Conservation (phyloP, 768 basidiomycete species). For the Pleurotus cornucopiae region DNA sequence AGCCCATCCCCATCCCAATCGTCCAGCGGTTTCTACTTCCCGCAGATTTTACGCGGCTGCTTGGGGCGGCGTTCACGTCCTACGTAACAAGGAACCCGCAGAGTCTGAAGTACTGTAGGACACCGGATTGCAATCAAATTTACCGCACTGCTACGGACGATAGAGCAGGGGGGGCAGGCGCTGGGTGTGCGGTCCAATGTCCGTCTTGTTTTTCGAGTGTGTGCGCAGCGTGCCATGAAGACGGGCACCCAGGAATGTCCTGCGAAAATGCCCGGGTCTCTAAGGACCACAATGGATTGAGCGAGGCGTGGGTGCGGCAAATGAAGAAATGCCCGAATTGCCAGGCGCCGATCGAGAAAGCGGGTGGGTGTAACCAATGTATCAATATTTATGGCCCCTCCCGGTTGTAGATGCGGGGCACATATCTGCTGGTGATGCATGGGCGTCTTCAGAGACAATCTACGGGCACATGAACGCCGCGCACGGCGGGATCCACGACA, state of each 20-base stretch:
- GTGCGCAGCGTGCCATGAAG: slow-evolving; percentile 45
- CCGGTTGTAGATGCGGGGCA: slow-evolving; percentile 25
- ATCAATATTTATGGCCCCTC: no score
- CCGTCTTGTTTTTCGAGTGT: not conserved
- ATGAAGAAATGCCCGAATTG: slow-evolving; percentile 48
- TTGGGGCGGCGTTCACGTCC: slow-evolving; percentile 49
- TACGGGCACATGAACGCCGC: slow-evolving; percentile 31
- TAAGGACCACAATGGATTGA: slow-evolving; percentile 27
- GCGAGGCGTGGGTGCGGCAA: slow-evolving; percentile 32
- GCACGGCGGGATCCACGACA: slow-evolving; percentile 28
- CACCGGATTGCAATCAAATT: slow-evolving; percentile 67
- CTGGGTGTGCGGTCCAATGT: slow-evolving; percentile 30
- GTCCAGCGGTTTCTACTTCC: slow-evolving; percentile 48
- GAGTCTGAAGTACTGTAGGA: slow-evolving; percentile 64
- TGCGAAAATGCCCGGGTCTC: slow-evolving; percentile 35
- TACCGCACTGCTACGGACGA: slow-evolving; percentile 33
- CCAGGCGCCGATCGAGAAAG: slow-evolving; percentile 41
- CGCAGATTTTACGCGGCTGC: slow-evolving; percentile 45
- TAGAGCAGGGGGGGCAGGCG: not conserved
- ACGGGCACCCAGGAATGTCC: slow-evolving; percentile 48
- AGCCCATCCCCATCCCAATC: slow-evolving; percentile 45
- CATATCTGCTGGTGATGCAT: slow-evolving; percentile 58
- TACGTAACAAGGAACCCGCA: slow-evolving; percentile 52
- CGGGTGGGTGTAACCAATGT: slow-evolving; percentile 44
- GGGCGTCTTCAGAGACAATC: slow-evolving; percentile 28